Evolutionary conservation across 495 filamentous ascomycete species (phyloP).

Genomic region (Daldinia decipiens): DNA sequence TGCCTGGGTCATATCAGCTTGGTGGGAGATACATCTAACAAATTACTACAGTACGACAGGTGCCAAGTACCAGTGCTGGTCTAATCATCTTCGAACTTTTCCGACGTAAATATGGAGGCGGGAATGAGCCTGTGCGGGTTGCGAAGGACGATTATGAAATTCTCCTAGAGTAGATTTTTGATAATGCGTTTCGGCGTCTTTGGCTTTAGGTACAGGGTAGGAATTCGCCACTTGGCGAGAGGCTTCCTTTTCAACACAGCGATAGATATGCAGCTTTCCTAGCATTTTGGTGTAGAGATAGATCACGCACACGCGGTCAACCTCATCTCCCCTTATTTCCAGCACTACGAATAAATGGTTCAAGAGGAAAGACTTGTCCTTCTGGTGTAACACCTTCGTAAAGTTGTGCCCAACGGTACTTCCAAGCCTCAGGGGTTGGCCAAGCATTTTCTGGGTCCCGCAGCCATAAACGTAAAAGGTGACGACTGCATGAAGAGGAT

Average conservation of each 20-base stretch:
- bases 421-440: constrained; percentile 60
- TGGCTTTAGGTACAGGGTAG: constrained; percentile 16
- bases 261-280: constrained; percentile 6
- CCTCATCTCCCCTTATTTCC: constrained; percentile 47
- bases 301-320: constrained; percentile 7
- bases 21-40: constrained; percentile 4
- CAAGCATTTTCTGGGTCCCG: constrained; percentile 66
- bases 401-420: constrained; percentile 62
- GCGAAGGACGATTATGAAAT: constrained; percentile 78
- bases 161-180: constrained; percentile 57
- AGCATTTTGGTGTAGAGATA: constrained; percentile 17
- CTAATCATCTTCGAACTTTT: constrained; percentile 91
- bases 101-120: constrained; percentile 77
- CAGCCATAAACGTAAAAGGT: constrained; percentile 68
- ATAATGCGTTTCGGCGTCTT: neutral
- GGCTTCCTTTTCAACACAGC: constrained; percentile 8
- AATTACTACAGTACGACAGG: constrained; percentile 66
- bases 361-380: constrained; percentile 63
- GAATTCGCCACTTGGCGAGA: constrained; percentile 23
- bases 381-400: constrained; percentile 62
- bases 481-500: constrained; percentile 55
- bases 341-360: constrained; percentile 59
- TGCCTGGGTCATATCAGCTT: neutral
- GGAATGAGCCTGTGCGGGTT: constrained; percentile 69
- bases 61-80: constrained; percentile 89